Conservation (phyloP, 169 alveolate species). For the Haemoproteus tartakovskyi region DNA sequence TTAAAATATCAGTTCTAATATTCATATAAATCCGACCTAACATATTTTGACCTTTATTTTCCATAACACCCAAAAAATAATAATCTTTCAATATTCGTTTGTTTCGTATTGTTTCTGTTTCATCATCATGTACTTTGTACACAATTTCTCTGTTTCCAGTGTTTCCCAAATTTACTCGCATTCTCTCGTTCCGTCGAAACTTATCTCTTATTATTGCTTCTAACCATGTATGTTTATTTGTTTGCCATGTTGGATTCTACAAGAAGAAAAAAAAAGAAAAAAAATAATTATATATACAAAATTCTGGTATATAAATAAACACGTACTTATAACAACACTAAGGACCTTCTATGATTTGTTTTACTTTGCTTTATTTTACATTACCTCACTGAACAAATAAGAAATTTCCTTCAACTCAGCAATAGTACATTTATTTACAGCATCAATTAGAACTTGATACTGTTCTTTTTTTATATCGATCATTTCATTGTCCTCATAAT, state of each 20-base stretch:
- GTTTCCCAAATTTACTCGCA: conserved; percentile 37
- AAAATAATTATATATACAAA: not conserved
- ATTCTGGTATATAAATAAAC: not conserved
- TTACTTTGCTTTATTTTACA: not conserved
- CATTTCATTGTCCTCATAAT: conserved; percentile 24
- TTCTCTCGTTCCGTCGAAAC: conserved; percentile 63
- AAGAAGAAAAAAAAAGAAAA: not conserved
- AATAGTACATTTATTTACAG: conserved; percentile 15
- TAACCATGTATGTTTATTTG: conserved; percentile 64
- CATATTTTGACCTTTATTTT: conserved; percentile 71
- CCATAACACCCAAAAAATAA: conserved; percentile 66
- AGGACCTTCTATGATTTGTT: too few relatives aligned
- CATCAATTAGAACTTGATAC: conserved; percentile 10
- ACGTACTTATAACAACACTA: not conserved
- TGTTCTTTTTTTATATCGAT: conserved; percentile 3
- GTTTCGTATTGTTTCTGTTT: conserved; percentile 48
- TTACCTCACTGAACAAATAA: conserved; percentile 42
- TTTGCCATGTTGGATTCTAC: conserved; percentile 71
- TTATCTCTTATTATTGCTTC: conserved; percentile 72
- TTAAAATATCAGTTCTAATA: conserved; percentile 66
- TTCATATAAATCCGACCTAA: conserved; percentile 72
- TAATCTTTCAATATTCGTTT: conserved; percentile 65
- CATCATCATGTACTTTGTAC: conserved; percentile 41
- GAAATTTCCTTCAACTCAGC: conserved; percentile 44
- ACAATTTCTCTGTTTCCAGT: conserved; percentile 67